Conservation (phyloP, 1,284 basidiomycete species). For the Sanguinoderma infundibulare region DNA sequence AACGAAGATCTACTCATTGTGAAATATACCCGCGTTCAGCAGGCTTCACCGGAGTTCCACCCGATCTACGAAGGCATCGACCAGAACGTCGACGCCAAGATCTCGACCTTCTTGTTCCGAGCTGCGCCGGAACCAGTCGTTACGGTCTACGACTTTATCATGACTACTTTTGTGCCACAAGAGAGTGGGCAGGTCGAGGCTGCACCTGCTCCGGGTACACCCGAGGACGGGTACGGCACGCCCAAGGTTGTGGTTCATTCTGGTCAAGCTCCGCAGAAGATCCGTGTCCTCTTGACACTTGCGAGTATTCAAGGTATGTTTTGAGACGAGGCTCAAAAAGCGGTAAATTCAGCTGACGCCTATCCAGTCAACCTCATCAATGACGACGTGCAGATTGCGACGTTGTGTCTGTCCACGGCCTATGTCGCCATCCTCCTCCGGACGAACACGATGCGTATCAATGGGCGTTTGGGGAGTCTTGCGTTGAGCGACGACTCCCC, state of each 20-base stretch:
- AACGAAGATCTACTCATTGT: slow-evolving; percentile 83
- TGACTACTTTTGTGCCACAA: slow-evolving; percentile 90
- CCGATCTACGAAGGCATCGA: slow-evolving; percentile 87
- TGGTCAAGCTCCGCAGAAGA: slow-evolving; percentile 54
- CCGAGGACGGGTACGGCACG: slow-evolving; percentile 13
- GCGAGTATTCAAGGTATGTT: slow-evolving; percentile 81
- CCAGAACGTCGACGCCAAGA: slow-evolving; percentile 85
- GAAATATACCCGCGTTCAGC: slow-evolving; percentile 82
- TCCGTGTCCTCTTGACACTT: slow-evolving; percentile 85
- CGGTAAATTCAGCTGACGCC: background rate
- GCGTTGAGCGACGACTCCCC: slow-evolving; percentile 83
- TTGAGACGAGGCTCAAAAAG: no score
- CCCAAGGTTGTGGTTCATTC: slow-evolving; percentile 16
- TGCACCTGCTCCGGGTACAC: slow-evolving; percentile 11
- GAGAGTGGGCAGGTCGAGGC: slow-evolving; percentile 31
- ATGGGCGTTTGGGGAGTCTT: slow-evolving; percentile 86
- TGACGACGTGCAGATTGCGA: slow-evolving; percentile 75
- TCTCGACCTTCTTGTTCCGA: slow-evolving; percentile 93
- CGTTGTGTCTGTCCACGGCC: slow-evolving; percentile 91
- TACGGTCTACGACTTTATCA: slow-evolving; percentile 95
- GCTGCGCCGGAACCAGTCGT: slow-evolving; percentile 93
- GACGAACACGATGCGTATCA: slow-evolving; percentile 79
- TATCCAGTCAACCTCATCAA: slow-evolving; percentile 83
- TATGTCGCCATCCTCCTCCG: slow-evolving; percentile 85
- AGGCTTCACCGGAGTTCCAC: slow-evolving; percentile 87